Evolutionary conservation across 768 basidiomycete genomes (phyloP), one percentile per base, ranked within the genome.

Genomic region (Mycena metata): DNA sequence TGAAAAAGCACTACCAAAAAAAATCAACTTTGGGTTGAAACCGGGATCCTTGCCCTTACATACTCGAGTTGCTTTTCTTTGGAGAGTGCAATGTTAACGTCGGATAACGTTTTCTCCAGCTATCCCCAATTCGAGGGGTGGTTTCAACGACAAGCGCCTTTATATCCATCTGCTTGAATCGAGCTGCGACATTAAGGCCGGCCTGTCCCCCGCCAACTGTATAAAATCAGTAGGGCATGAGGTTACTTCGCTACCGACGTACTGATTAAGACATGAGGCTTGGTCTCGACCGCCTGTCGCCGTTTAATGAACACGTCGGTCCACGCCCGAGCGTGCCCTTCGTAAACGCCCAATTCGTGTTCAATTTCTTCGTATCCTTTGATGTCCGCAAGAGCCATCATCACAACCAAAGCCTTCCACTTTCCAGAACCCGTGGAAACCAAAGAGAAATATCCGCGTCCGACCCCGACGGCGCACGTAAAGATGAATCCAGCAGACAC

Each of bases 161-260:
- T 12, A 85, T 80, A 12, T 79, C 72, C 79, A 84, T 80, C 45
- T 82, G 77, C 63, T 80, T 78, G 64, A 85, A 79, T 2, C 84
- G 79, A 7, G 85, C 84, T 0, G 80, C 85, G 10, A 83, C 64
- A 15, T 78, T 78, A n/a, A 86, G 73, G 12, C 85, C 85, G 17
- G 75, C 79, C 62, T 86, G 85, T 0, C 82, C 85, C 0, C 64
- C 83, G 24, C 85, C 85, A n/a, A 86, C 83, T 84, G 50, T 9
- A 46, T 49, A 26, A 19, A 30, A 19, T 57, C 26, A 45, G 46
- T 2, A 58, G 23, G n/a, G 1, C 2, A n/a, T 33, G 12, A 17
- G 51, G 26, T 36, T 16, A 47, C 45, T 39, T 19, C 36, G 42
- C 3, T 5, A 55, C 41, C 30, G 19, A 64, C 69, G 30, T 36